Base-by-base conservation (phyloP, 805 yeast species). In the Pichia membranifaciens region DNA sequence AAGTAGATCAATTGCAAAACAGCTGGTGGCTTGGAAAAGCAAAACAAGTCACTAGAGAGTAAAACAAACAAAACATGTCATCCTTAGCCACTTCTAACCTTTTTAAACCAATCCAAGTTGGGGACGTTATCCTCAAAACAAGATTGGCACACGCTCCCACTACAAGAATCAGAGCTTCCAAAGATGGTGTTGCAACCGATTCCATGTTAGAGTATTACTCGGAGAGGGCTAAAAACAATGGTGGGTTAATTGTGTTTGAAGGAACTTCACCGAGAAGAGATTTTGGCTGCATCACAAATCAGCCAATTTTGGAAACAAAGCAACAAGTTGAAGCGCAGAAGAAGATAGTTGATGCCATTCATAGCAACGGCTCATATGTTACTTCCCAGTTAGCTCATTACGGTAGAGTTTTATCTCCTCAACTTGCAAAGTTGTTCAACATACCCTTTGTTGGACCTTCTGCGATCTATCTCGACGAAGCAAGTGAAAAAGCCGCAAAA, bases 171-270 rank as follows among this genome's bases (percentile, higher is more conserved):
- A 65, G 82, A 47, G 61, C 65, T 38, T 55, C 60, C 4, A 57
- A 54, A 4, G 72, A 68, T 25, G 65, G 61, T 47, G 65, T 67
- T 35, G 75, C 81, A 12, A 65, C 73, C 3, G 77, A 74, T 31
- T 67, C 75, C 48, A 67, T 72, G 49, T 58, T 62, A n/a, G 66
- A 72, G 49, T 80, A 82, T 61, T 83, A 83, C 57, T 66, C 58
- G 22, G 78, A 80, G 55, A 70, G 86, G 54, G 72, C 87, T 0
- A 58, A 65, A 42, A 62, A 65, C 47, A 74, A 76, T 18, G 87
- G 88, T 16, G 73, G 85, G 15, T 61, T 84, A 51, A 51, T 81
- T 25, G 73, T 79, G 53, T 64, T 82, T 9, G 88, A 83, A 59
- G 87, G 79, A 13, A 73, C 83, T 1, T 70, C 69, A 54, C 69